A percentile compares a stretch with the other conserved stretches of the same genome.
Evolutionary conservation across 495 filamentous ascomycete species (phyloP).

Genomic region (Polyplosphaeria fusca): DNA sequence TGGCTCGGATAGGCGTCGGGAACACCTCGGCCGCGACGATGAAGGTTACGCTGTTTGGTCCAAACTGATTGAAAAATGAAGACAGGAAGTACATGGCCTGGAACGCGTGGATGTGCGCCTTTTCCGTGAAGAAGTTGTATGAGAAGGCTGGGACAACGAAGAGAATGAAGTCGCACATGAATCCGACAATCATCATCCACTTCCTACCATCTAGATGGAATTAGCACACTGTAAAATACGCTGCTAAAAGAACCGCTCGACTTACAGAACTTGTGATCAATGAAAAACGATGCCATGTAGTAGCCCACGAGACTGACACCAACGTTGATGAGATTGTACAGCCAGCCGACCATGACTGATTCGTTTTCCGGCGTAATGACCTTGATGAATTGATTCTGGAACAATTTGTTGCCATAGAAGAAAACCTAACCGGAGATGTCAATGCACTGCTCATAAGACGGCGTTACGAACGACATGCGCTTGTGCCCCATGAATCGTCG

Average conservation of each 20-base stretch:
- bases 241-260: too few species aligned
- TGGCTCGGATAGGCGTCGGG: constrained; percentile 84
- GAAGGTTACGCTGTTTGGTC: constrained; percentile 89
- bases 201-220: constrained; percentile 86
- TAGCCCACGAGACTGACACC: constrained; percentile 79
- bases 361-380: constrained; percentile 60
- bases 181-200: constrained; percentile 87
- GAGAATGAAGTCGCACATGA: constrained; percentile 80
- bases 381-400: constrained; percentile 80
- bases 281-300: constrained; percentile 73
- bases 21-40: constrained; percentile 87
- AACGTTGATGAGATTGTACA: constrained; percentile 86
- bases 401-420: constrained; percentile 98
- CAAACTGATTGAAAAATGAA: constrained; percentile 96
- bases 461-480: too few species aligned
- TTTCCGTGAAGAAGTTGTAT: constrained; percentile 69
- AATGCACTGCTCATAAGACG: too few species aligned
- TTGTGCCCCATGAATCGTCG: too few species aligned
- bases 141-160: constrained; percentile 83
- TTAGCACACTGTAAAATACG: constrained; percentile 1
- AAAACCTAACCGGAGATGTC: too few species aligned
- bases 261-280: constrained; percentile 89
- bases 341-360: constrained; percentile 76
- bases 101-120: constrained; percentile 68
- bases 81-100: constrained; percentile 91